Conservation (phyloP, 1,139 yeast species). For the Kodamaea arcana region DNA sequence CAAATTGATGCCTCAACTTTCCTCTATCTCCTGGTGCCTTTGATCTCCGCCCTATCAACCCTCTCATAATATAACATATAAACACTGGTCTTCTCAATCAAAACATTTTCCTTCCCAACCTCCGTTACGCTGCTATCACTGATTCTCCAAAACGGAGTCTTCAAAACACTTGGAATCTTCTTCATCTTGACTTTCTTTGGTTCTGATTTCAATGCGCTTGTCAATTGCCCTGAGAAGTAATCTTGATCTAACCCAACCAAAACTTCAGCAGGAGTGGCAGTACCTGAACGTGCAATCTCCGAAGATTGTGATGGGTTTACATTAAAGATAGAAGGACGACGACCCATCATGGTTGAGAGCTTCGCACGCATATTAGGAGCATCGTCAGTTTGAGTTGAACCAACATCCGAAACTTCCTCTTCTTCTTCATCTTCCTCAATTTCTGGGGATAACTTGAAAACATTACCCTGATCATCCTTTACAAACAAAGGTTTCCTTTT, state of each 20-base stretch:
- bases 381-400: background rate
- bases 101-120: slow-evolving; percentile 54
- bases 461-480: slow-evolving; percentile 45
- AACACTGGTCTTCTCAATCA: slow-evolving; percentile 67
- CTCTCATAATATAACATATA: slow-evolving; percentile 82
- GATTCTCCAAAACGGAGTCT: slow-evolving; percentile 79
- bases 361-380: slow-evolving; percentile 25
- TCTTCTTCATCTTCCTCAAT: slow-evolving; percentile 15
- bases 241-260: slow-evolving; percentile 26
- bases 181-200: slow-evolving; percentile 35
- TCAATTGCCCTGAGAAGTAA: slow-evolving; percentile 13
- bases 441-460: slow-evolving; percentile 46
- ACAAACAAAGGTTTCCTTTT: slow-evolving; percentile 63
- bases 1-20: too few relatives aligned
- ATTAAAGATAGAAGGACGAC: slow-evolving; percentile 42
- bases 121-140: slow-evolving; percentile 74
- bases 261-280: slow-evolving; percentile 43
- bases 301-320: slow-evolving; percentile 36
- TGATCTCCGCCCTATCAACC: slow-evolving; percentile 28
- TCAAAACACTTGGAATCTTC: slow-evolving; percentile 50
- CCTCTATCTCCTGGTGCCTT: slow-evolving; percentile 2
- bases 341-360: slow-evolving; percentile 40
- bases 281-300: slow-evolving; percentile 38
- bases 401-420: background rate
- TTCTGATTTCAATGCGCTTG: slow-evolving; percentile 8